A percentile compares a stretch with the other conserved stretches of the same genome.
phyloP scores from a whole-genome alignment of 805 yeast species.

The Wickerhamiella occidentalis region DNA sequence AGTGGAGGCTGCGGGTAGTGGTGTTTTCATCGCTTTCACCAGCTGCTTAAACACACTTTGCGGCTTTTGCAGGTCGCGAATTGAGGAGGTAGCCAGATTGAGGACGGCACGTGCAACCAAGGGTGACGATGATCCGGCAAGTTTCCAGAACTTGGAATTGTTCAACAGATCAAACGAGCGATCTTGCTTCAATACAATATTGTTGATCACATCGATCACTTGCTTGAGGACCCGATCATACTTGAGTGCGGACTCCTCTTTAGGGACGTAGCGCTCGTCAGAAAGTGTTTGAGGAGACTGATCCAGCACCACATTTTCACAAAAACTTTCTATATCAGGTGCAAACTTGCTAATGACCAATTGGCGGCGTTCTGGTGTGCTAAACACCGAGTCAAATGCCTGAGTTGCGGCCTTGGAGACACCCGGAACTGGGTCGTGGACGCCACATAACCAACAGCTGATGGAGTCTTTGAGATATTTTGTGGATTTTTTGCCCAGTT shows the following conservation, averaged over 20 bases:
- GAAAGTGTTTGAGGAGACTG: slow-evolving; percentile 57
- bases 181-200: slow-evolving; percentile 9
- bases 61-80: slow-evolving; percentile 14
- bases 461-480: slow-evolving; percentile 59
- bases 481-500: slow-evolving; percentile 43
- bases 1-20: slow-evolving; percentile 16
- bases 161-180: slow-evolving; percentile 25
- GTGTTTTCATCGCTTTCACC: slow-evolving; percentile 18
- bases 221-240: slow-evolving; percentile 46
- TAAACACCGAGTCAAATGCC: slow-evolving; percentile 43
- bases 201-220: slow-evolving; percentile 28
- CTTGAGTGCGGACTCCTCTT: slow-evolving; percentile 54
- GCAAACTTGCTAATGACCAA: slow-evolving; percentile 51
- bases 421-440: slow-evolving; percentile 53
- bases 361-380: slow-evolving; percentile 40
- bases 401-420: slow-evolving; percentile 42
- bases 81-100: slow-evolving; percentile 29
- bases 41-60: slow-evolving; percentile 16
- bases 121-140: slow-evolving; percentile 31
- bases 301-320: slow-evolving; percentile 38
- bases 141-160: slow-evolving; percentile 37
- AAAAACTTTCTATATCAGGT: slow-evolving; percentile 43
- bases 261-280: slow-evolving; percentile 58
- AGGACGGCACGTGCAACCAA: slow-evolving; percentile 35
- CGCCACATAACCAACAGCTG: slow-evolving; percentile 62